These are phyloP conservation scores for Xerocomellus dryophilus DNA, from an alignment of 768 basidiomycete genomes.

Conservation along the genomic window DNA sequence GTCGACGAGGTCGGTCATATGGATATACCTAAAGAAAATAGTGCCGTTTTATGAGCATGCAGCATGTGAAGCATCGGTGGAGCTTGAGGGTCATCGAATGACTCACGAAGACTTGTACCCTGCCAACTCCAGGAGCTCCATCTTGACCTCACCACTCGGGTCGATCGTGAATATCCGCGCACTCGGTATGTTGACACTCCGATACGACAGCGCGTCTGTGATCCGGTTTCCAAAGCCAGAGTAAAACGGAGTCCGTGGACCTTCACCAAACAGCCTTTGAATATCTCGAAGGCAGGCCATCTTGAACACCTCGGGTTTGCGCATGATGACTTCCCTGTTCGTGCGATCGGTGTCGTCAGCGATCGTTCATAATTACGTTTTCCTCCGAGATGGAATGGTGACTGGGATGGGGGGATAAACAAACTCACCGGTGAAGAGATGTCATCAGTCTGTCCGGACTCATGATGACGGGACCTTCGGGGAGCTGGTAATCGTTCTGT, in stretches of 20 bases:
- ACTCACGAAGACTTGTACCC: conserved; percentile 95
- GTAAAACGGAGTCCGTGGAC: conserved; percentile 78
- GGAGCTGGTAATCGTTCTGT: conserved; percentile 94
- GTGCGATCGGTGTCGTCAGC: not conserved
- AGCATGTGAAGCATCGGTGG: no score
- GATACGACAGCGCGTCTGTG: conserved; percentile 97
- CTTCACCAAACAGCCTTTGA: conserved; percentile 80
- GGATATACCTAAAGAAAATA: conserved; percentile 69
- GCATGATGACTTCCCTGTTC: conserved; percentile 92
- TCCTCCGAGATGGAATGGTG: not conserved
- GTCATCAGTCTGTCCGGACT: conserved; percentile 95
- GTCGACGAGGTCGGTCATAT: conserved; percentile 99
- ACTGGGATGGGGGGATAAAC: not conserved
- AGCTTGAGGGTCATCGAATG: not conserved
- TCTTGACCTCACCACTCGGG: conserved; percentile 90
- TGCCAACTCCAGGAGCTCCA: conserved; percentile 93
- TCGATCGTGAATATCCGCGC: conserved; percentile 97
- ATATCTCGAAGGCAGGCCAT: conserved; percentile 98
- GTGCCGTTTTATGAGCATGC: not conserved
- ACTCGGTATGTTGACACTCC: conserved; percentile 91
- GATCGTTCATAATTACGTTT: not conserved
- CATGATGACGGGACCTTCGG: conserved; percentile 98
- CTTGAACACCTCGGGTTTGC: conserved; percentile 99
- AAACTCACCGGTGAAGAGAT: conserved; percentile 81
- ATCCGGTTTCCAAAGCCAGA: conserved; percentile 98